Conservation (phyloP, 257 asterid species). For the Solanum commersonii region DNA sequence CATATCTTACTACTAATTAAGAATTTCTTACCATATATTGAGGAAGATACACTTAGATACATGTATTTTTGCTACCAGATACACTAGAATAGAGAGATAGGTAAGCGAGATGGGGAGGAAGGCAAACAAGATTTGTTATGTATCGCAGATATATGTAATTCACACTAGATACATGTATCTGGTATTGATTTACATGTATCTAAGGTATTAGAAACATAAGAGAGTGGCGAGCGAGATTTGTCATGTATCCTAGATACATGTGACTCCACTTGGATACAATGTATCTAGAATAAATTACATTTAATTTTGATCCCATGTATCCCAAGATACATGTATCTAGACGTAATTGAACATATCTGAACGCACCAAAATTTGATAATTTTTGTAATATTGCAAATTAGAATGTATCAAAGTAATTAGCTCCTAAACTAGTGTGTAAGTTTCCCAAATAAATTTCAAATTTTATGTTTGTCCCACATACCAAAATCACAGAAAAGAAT, state of each 20-base stretch:
- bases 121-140: neutral
- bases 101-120: neutral
- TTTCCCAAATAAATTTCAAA: neutral
- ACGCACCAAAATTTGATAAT: no score
- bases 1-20: neutral
- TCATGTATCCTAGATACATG: neutral
- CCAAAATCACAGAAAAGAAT: neutral
- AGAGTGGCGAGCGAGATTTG: neutral
- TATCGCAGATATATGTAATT: no score
- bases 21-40: no score
- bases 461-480: neutral
- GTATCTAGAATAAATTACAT: no score
- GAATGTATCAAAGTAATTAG: no score
- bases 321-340: no score
- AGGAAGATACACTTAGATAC: neutral
- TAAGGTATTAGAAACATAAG: no score
- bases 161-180: neutral
- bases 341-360: neutral
- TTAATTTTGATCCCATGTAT: no score
- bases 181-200: neutral
- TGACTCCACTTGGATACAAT: neutral
- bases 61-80: neutral
- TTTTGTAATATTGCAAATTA: no score
- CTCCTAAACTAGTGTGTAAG: neutral
- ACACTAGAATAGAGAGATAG: neutral